Conservation (phyloP, 441 rosid species). For the Macaranga tanarius region DNA sequence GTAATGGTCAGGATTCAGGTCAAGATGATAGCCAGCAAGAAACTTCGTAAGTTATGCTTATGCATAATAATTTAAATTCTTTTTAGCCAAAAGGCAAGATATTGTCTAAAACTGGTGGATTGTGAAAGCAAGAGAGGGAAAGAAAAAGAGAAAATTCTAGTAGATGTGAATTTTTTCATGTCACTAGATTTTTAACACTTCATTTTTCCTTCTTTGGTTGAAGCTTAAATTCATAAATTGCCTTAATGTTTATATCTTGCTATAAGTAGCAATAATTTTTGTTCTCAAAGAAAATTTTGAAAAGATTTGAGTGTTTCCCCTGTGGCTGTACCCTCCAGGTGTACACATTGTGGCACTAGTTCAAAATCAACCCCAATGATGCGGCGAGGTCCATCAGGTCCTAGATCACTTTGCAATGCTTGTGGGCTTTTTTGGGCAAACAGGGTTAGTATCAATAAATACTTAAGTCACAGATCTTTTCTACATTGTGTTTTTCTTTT, state of each 20-base stretch:
- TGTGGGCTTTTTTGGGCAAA: constrained; percentile 96
- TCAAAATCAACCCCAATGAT: constrained; percentile 96
- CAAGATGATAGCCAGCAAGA: constrained; percentile 68
- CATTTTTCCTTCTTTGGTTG: background rate
- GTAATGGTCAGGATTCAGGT: constrained; percentile 61
- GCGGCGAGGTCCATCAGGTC: constrained; percentile 98
- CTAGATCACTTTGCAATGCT: constrained; percentile 97
- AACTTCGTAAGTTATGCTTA: constrained; percentile 59
- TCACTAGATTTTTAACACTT: background rate
- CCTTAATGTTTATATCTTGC: background rate
- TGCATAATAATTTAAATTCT: constrained; percentile 5
- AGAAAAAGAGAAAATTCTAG: background rate
- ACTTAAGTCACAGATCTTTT: background rate
- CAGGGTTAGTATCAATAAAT: constrained; percentile 54
- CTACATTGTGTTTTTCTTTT: background rate
- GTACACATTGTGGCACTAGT: constrained; percentile 82
- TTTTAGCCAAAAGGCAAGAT: background rate
- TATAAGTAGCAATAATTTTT: background rate
- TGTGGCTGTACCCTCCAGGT: constrained; percentile 44
- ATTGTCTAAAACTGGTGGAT: background rate
- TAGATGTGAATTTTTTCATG: background rate
- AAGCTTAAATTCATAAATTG: constrained; percentile 3
- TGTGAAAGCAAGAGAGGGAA: background rate
- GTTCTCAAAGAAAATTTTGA: background rate
- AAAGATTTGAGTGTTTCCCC: background rate